Base-by-base conservation (phyloP, 2,329 filamentous ascomycete species). In the Colletotrichum orbiculare region DNA sequence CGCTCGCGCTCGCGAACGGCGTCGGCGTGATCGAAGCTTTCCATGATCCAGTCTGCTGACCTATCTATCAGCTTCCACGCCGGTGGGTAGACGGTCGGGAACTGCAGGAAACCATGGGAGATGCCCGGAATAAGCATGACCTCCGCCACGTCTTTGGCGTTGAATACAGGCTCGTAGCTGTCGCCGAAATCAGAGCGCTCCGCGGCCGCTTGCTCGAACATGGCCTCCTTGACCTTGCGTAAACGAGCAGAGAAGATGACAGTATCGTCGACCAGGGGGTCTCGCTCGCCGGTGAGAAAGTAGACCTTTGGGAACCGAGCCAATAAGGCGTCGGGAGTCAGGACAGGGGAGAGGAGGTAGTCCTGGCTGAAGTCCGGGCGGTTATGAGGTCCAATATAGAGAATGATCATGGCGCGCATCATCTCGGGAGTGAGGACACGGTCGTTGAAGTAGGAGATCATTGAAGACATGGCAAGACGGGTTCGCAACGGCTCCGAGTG, bases 341-440 rank as follows among this genome's bases (percentile, higher is more conserved):
- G 86, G 1, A 97, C 89, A 0, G 96, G 96, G 0, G 92, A 97
- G 2, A 99, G 87, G 0, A 97, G 86, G 75, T 94, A 97, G 76
- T 99, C 95, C 7, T 92, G 93, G 35, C 88, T 88, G 76, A 99
- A 98, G 74, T 98, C 94, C 0, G 96, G 96, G 1, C 94, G 90
- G 76, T 96, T 93, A 74, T 97, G 92, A 0, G 94, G 94, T 1
- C 96, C 96, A 60, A 99, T 92, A 76, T 99, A 99, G 4, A 99
- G 84, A 69, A 99, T 97, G 69, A 99, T 97, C 94, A 99, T 98
- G 68, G 94, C 93, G 38, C 96, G 91, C 91, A 98, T 97, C 93
- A 98, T 97, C 77, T 99, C 96, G 0, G 96, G 95, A 0, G 93
- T 95, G 12, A 99, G 84, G 35, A 99, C 92, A 35, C 96, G 91